These are phyloP conservation scores for Rhizomucor pusillus DNA, from an alignment of 371 early-diverging fungal genomes.

Conservation along the genomic window DNA sequence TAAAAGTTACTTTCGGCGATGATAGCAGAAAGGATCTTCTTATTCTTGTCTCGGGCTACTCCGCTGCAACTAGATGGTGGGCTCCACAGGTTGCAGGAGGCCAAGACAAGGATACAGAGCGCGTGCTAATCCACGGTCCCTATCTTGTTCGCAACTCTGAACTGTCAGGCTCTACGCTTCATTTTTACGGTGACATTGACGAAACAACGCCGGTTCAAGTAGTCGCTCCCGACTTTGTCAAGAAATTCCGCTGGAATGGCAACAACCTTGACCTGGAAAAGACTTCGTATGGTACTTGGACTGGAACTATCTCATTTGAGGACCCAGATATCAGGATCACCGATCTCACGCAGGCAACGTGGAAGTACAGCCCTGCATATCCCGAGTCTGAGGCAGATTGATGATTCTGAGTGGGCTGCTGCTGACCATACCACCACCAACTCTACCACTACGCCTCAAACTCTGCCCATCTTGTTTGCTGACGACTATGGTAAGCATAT, in stretches of 20 bases:
- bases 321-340: slow-evolving; percentile 4
- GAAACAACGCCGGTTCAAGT: slow-evolving; percentile 14
- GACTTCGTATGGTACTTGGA: slow-evolving; percentile 10
- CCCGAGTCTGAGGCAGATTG: slow-evolving; percentile 21
- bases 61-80: slow-evolving; percentile 15
- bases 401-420: slow-evolving; percentile 18
- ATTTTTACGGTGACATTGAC: slow-evolving; percentile 17
- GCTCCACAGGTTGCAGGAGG: slow-evolving; percentile 8
- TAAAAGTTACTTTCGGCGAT: slow-evolving; percentile 6
- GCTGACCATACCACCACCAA: slow-evolving; percentile 22
- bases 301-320: slow-evolving; percentile 9
- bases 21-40: slow-evolving; percentile 9
- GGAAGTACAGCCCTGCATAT: slow-evolving; percentile 21
- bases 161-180: slow-evolving; percentile 7
- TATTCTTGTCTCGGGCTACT: slow-evolving; percentile 14
- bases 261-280: slow-evolving; percentile 3
- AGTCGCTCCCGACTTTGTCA: slow-evolving; percentile 8
- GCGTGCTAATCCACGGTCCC: slow-evolving; percentile 20
- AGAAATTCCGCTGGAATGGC: slow-evolving; percentile 14
- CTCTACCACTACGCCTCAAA: slow-evolving; percentile 11
- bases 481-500: slow-evolving; percentile 17
- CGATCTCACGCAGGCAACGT: slow-evolving; percentile 11
- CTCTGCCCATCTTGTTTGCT: slow-evolving; percentile 19
- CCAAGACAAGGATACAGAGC: not conserved
- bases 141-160: slow-evolving; percentile 22